Conservation (phyloP, 2,329 filamentous ascomycete genomes). For the Chrysosporium keratinophilum region DNA sequence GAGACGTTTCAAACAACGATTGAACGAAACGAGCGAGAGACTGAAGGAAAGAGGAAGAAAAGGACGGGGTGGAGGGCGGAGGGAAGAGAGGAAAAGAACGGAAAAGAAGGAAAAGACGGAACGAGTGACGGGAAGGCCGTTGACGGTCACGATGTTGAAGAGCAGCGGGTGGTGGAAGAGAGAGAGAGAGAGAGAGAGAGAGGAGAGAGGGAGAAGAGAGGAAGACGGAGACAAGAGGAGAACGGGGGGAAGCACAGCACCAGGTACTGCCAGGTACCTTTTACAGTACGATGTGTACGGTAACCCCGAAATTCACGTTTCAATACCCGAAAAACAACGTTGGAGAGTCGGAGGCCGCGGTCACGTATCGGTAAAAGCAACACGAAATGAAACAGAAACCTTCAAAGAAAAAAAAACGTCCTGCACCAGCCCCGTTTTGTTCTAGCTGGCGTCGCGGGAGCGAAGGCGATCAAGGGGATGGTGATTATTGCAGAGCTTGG, state of each 20-base stretch:
- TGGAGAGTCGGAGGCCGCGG: background rate
- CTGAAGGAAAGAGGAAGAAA: conserved; percentile 3
- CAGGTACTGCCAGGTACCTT: conserved; percentile 6
- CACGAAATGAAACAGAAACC: background rate
- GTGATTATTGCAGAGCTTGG: background rate
- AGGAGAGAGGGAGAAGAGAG: conserved; percentile 15
- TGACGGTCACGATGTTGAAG: conserved; percentile 7
- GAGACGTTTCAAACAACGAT: background rate
- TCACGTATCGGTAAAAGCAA: background rate
- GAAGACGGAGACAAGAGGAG: conserved; percentile 2
- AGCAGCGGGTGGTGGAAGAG: conserved; percentile 13
- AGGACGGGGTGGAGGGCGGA: conserved; percentile 4
- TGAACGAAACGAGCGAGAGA: conserved; percentile 10
- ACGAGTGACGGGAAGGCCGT: conserved; percentile 9
- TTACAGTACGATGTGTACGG: background rate
- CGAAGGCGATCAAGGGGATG: background rate
- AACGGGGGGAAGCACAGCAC: conserved; percentile 13
- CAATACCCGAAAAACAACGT: background rate
- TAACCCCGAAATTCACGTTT: background rate
- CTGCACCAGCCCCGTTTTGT: conserved; percentile 2
- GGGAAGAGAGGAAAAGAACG: background rate
- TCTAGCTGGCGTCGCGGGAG: background rate
- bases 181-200: conserved; percentile 13
- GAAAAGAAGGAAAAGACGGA: conserved; percentile 7
- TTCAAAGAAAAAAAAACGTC: background rate